These are phyloP conservation scores for Sideroxylon spinosum DNA, from an alignment of 179 eudicot species.

Conservation along the genomic window DNA sequence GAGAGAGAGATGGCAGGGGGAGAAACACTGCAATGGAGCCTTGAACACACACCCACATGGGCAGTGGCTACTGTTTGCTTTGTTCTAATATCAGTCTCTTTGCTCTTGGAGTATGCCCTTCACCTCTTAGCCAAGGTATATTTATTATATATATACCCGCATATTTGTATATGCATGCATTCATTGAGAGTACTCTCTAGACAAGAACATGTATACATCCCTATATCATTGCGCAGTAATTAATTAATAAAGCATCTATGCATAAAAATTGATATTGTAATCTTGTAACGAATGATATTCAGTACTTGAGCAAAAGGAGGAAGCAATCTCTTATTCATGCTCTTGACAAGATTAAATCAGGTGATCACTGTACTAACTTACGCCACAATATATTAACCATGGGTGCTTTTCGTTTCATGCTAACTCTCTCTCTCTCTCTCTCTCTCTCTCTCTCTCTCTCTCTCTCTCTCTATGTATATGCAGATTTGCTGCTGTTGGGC, in stretches of 20 bases:
- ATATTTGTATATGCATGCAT: no score
- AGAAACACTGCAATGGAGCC: constrained; percentile 11
- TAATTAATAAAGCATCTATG: neutral
- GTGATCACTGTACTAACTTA: constrained; percentile 13
- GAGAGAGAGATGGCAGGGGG: constrained; percentile 26
- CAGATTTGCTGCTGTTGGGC: constrained; percentile 44
- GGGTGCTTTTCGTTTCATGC: neutral
- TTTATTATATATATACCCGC: no score
- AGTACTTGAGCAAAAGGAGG: constrained; percentile 37
- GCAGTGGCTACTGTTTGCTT: constrained; percentile 51
- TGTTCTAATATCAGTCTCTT: constrained; percentile 31
- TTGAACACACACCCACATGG: constrained; percentile 44
- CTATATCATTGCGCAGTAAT: no score
- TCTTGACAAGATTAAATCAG: constrained; percentile 39
- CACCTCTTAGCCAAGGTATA: constrained; percentile 38
- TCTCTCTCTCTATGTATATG: neutral
- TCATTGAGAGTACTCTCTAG: no score
- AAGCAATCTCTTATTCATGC: constrained; percentile 33
- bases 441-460: neutral
- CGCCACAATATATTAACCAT: neutral
- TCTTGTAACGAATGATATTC: neutral
- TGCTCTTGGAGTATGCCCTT: constrained; percentile 39
- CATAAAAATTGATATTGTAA: neutral
- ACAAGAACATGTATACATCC: no score
- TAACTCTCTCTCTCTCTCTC: neutral